These are phyloP conservation scores for Ogataea angusta DNA, from an alignment of 805 yeast species.

Conservation along the genomic window DNA sequence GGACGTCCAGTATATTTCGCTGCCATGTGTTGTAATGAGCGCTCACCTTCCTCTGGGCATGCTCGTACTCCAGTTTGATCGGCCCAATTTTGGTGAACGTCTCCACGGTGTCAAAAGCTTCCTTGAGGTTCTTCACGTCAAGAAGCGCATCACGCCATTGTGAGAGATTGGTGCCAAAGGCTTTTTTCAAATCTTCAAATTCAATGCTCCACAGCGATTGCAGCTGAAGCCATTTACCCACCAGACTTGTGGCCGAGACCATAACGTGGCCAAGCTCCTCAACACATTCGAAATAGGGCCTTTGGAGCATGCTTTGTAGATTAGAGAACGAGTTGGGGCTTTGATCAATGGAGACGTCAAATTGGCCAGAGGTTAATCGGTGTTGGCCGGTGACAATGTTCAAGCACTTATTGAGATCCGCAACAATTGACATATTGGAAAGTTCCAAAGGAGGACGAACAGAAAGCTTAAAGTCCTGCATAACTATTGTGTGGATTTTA, in stretches of 20 bases:
- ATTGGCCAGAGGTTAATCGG: constrained; percentile 20
- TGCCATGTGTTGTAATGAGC: constrained; percentile 60
- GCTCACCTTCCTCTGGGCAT: constrained; percentile 49
- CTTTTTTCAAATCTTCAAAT: constrained; percentile 36
- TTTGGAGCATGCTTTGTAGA: neutral
- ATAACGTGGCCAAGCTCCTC: constrained; percentile 34
- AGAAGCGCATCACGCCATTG: constrained; percentile 49
- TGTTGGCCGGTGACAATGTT: constrained; percentile 27
- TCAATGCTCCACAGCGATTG: constrained; percentile 60
- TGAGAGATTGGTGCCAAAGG: constrained; percentile 34
- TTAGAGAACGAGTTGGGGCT: neutral
- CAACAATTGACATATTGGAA: constrained; percentile 33
- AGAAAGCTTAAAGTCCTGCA: constrained; percentile 36
- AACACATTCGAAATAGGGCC: constrained; percentile 24
- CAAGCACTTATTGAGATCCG: constrained; percentile 24
- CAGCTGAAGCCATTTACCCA: constrained; percentile 50
- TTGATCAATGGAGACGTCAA: constrained; percentile 16
- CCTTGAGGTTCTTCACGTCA: constrained; percentile 42
- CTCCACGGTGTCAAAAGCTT: constrained; percentile 50
- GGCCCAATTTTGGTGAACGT: constrained; percentile 39
- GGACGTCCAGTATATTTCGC: constrained; percentile 37
- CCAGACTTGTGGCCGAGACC: constrained; percentile 34
- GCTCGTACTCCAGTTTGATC: constrained; percentile 43
- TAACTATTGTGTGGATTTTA: constrained; percentile 38
- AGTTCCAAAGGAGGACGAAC: constrained; percentile 40